Evolutionary conservation across 257 asterid species (phyloP).

Genomic region (Nicotiana otophora): DNA sequence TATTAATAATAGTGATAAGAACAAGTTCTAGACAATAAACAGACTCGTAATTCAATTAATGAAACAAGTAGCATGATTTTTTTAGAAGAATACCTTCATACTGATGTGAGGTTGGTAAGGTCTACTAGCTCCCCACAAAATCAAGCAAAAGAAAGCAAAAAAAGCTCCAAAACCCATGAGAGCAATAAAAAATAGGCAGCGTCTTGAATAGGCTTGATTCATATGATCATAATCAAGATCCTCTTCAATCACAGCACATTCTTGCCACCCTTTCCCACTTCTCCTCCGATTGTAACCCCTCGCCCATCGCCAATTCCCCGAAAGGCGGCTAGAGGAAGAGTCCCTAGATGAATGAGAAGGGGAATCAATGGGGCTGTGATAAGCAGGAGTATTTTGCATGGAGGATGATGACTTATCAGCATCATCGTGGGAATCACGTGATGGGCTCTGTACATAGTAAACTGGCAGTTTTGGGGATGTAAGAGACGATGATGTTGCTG

Average conservation of each 20-base stretch:
- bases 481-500: slow-evolving; percentile 39
- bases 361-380: slow-evolving; percentile 28
- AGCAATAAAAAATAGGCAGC: slow-evolving; percentile 19
- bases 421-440: slow-evolving; percentile 55
- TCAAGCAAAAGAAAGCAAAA: slow-evolving; percentile 33
- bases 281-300: slow-evolving; percentile 22
- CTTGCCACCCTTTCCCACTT: slow-evolving; percentile 32
- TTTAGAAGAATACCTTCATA: slow-evolving; percentile 36
- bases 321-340: slow-evolving; percentile 49
- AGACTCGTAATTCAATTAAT: not conserved
- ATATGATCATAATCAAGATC: slow-evolving; percentile 26
- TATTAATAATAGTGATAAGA: no score
- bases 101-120: slow-evolving; percentile 36
- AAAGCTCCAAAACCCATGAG: slow-evolving; percentile 16
- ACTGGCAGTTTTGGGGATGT: slow-evolving; percentile 21
- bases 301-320: slow-evolving; percentile 30
- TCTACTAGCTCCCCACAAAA: slow-evolving; percentile 45
- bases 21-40: not conserved
- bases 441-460: slow-evolving; percentile 67
- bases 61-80: not conserved
- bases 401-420: slow-evolving; percentile 37
- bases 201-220: slow-evolving; percentile 10
- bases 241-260: slow-evolving; percentile 43
- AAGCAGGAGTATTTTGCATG: slow-evolving; percentile 7
- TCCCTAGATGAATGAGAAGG: slow-evolving; percentile 36